phyloP scores from a whole-genome alignment of 192 early-diverging fungal species.

The Coemansia sp. region DNA sequence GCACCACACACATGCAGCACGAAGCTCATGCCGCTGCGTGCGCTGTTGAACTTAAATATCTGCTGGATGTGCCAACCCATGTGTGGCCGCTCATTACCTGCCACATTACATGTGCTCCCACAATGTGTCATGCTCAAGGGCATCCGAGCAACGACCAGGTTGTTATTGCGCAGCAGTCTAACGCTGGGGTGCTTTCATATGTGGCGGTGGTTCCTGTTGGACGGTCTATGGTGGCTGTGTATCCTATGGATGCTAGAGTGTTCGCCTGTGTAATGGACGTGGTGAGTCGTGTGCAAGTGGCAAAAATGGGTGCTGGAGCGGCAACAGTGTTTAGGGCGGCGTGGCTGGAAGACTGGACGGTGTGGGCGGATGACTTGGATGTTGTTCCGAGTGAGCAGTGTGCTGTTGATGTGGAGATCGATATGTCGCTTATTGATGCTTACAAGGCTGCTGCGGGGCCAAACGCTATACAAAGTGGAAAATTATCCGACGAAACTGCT shows the following conservation, averaged over 20 bases:
- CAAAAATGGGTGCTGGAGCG: not conserved
- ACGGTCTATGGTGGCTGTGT: constrained; percentile 11
- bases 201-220: constrained; percentile 18
- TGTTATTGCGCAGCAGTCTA: not conserved
- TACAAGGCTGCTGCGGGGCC: not conserved
- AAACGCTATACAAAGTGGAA: not conserved
- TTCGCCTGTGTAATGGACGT: constrained; percentile 3
- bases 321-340: constrained; percentile 7
- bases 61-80: not conserved
- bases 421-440: constrained; percentile 11
- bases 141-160: not conserved
- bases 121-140: not conserved
- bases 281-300: not conserved
- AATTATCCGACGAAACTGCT: not conserved
- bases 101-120: not conserved
- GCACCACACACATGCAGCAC: not conserved
- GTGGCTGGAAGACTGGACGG: constrained; percentile 43
- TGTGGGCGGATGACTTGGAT: not conserved
- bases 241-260: constrained; percentile 11
- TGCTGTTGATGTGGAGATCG: constrained; percentile 24
- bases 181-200: not conserved
- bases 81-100: constrained; percentile 11
- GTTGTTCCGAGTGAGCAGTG: constrained; percentile 10
- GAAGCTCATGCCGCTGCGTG: not conserved
- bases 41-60: not conserved